Conservation (phyloP, 768 basidiomycete genomes). For the Termitomyces sp. region DNA sequence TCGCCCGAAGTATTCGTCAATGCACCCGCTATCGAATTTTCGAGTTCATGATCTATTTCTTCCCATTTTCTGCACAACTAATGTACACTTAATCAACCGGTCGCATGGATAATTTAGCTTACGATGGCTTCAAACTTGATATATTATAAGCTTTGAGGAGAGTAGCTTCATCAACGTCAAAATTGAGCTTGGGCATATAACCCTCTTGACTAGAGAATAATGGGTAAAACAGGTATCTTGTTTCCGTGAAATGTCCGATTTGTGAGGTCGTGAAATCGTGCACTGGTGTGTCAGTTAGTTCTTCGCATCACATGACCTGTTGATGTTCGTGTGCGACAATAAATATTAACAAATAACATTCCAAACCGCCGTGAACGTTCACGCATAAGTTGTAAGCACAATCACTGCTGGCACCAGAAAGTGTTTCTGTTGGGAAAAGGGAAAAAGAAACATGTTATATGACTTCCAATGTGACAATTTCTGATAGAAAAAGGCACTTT, state of each 20-base stretch:
- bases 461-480: too few relatives aligned
- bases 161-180: conserved; percentile 73
- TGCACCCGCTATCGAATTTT: conserved; percentile 67
- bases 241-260: not conserved
- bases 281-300: too few relatives aligned
- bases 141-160: conserved; percentile 88
- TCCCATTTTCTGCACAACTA: conserved; percentile 69
- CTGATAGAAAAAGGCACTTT: too few relatives aligned
- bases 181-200: conserved; percentile 55
- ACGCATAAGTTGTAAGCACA: too few relatives aligned
- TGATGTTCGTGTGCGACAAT: too few relatives aligned
- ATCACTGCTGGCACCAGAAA: too few relatives aligned
- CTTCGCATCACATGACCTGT: too few relatives aligned
- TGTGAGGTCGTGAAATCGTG: too few relatives aligned
- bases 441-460: too few relatives aligned
- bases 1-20: conserved; percentile 56
- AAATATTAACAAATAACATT: too few relatives aligned
- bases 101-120: conserved; percentile 16
- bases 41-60: conserved; percentile 79
- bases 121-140: conserved; percentile 72
- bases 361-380: too few relatives aligned
- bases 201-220: not conserved
- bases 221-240: not conserved
- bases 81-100: not conserved
- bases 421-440: too few relatives aligned